Evolutionary conservation across 176 grass and related monocot species (phyloP).

Genomic region (Aegilops umbellulata): DNA sequence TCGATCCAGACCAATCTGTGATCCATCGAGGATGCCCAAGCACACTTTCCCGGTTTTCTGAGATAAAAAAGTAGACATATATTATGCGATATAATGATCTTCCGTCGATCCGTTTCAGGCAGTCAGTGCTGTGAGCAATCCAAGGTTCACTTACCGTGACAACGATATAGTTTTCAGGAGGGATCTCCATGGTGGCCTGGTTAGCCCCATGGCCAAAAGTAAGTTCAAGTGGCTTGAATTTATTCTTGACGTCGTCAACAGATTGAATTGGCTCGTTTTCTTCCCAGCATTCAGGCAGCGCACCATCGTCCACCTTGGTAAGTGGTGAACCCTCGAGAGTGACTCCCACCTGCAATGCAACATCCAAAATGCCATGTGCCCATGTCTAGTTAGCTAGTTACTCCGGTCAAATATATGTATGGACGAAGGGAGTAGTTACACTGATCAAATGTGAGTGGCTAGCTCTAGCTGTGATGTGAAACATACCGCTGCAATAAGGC

Average conservation of each 20-base stretch:
- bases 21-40: not conserved
- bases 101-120: not conserved
- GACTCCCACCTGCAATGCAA: not conserved
- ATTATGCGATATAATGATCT: not conserved
- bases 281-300: not conserved
- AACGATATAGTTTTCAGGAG: not conserved
- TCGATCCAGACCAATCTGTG: not conserved
- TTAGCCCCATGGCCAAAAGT: not conserved
- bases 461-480: not conserved
- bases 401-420: not conserved
- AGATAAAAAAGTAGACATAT: not conserved
- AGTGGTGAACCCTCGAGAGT: not conserved
- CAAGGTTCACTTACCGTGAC: not conserved
- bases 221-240: not conserved
- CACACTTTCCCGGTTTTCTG: not conserved
- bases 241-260: not conserved
- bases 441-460: too few species aligned
- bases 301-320: not conserved
- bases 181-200: not conserved
- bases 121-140: not conserved
- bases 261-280: not conserved
- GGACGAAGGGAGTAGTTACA: too few species aligned
- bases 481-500: slow-evolving; percentile 41
- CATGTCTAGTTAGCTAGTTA: not conserved
- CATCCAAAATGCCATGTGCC: not conserved